Evolutionary conservation across 805 yeast genomes (phyloP).

Genomic region (Ogataea paradorogensis): DNA sequence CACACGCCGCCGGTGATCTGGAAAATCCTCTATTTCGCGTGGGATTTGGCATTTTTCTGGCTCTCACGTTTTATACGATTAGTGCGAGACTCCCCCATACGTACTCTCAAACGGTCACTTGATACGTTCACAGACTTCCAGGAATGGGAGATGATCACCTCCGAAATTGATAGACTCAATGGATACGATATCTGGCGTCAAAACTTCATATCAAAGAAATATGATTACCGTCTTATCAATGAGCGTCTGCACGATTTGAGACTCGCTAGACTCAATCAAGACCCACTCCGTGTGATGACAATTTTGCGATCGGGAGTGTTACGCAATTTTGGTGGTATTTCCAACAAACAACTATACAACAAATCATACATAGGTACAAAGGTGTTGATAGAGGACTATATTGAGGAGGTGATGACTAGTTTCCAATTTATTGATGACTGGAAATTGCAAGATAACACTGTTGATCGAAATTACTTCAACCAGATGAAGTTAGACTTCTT

Average conservation of each 20-base stretch:
- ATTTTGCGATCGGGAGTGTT: conserved; percentile 78
- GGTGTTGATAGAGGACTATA: conserved; percentile 80
- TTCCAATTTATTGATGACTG: conserved; percentile 56
- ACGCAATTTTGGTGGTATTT: conserved; percentile 88
- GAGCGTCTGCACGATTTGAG: conserved; percentile 64
- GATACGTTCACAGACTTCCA: conserved; percentile 54
- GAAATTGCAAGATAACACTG: conserved; percentile 25
- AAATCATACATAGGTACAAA: conserved; percentile 89
- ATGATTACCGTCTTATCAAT: conserved; percentile 79
- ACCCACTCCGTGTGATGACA: conserved; percentile 58
- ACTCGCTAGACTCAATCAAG: conserved; percentile 57
- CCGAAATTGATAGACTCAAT: conserved; percentile 46
- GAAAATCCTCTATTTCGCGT: conserved; percentile 33
- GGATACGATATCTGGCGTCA: conserved; percentile 72
- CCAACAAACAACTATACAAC: conserved; percentile 73
- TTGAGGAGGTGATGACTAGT: conserved; percentile 69
- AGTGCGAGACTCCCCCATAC: conserved; percentile 20
- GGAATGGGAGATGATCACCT: conserved; percentile 65
- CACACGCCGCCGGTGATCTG: conserved; percentile 28
- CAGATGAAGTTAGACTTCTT: conserved; percentile 71
- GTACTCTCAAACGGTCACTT: conserved; percentile 19
- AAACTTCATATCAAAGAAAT: conserved; percentile 74
- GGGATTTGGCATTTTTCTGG: conserved; percentile 49
- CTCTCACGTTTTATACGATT: conserved; percentile 28
- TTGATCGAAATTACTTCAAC: conserved; percentile 41